Base-by-base conservation (phyloP, 768 basidiomycete genomes). In the Dentipellis fragilis region DNA sequence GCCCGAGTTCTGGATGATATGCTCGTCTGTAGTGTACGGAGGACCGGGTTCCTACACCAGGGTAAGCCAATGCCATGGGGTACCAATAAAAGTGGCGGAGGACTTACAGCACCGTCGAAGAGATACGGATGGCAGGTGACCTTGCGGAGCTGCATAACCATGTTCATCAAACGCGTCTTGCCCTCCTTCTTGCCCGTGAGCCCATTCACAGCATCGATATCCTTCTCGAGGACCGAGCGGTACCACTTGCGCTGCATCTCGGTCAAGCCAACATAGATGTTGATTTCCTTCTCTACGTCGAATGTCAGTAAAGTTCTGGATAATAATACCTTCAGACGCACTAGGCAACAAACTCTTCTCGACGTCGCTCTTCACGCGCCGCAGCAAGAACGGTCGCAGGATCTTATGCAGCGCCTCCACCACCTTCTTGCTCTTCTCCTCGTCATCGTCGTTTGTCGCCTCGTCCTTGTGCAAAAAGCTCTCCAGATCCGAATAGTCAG, bases 241-340 rank as follows among this genome's bases (percentile, higher is more conserved):
- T 99, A 98, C 96, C 95, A 97, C 66, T 94, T 97, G 29, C 93
- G 75, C 67, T 99, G 96, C 92, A 99, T 93, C 21, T 96, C 93
- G 7, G 93, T 88, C 57, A 98, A 80, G 51, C 94, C 94, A 51
- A 99, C 89, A 57, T 98, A 99, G 46, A 98, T 92, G 64, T 98
- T 99, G 68, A 98, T 93, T 65, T 98, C 96, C 74, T 97, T 98
- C 73, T 98, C 89, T 91, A 62, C 6, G 6, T 29, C 6, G 29
- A 29, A 3, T 29, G 29, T 29, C 29, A 29, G 29, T 29, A 6
- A 29, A 29, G 29, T 29, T 29, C 11, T 12, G 8, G 40, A 58
- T 29, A n/a, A 57, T 2, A 23, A 42, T 29, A 11, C 22, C 5
- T 51, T 5, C 6, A 10, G 1, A 64, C 80, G 53, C 68, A 87